Conservation (phyloP, 2,329 filamentous ascomycete genomes). For the Fonsecaea pedrosoi region DNA sequence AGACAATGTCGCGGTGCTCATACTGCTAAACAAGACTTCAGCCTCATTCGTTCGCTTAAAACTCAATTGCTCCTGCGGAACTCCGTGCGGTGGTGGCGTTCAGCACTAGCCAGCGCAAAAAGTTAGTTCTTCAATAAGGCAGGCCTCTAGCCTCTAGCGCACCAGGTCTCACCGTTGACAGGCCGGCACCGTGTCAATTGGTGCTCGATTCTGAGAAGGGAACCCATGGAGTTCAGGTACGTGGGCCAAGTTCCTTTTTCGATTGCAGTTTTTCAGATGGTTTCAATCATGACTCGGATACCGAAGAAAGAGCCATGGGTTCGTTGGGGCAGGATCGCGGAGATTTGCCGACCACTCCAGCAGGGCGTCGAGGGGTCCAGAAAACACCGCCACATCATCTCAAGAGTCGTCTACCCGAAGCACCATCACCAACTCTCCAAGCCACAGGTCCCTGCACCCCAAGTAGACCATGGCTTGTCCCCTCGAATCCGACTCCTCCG, state of each 20-base stretch:
- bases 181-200: neutral
- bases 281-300: neutral
- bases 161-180: neutral
- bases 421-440: conserved; percentile 47
- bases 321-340: neutral
- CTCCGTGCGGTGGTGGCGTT: neutral
- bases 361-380: neutral
- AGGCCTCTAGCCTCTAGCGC: neutral
- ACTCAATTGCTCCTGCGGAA: neutral
- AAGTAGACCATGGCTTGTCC: conserved; percentile 54
- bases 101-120: neutral
- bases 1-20: neutral
- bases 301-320: neutral
- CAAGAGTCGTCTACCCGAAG: conserved; percentile 53
- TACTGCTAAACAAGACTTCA: neutral
- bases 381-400: conserved; percentile 41
- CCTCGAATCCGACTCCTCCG: conserved; percentile 56
- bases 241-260: neutral
- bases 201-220: neutral
- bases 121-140: neutral
- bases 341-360: neutral
- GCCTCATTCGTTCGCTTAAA: neutral
- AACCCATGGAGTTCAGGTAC: neutral
- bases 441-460: conserved; percentile 53
- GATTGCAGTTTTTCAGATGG: neutral